These are phyloP conservation scores for Boletus subcaerulescens DNA, from an alignment of 768 basidiomycete genomes.

Conservation along the genomic window DNA sequence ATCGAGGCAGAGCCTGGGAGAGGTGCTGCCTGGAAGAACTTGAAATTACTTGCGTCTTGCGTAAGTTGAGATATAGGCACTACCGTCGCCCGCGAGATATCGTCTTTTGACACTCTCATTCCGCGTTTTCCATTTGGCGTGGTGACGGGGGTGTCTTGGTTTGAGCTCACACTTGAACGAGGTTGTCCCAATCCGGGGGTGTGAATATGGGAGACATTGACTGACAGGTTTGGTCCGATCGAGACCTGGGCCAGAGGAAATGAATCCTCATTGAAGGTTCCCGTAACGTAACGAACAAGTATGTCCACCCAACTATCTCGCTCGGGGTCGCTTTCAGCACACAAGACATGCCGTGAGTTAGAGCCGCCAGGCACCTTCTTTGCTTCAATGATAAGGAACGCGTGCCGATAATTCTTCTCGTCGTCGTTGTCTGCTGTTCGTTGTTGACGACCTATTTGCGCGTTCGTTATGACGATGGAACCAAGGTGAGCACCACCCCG, in stretches of 20 bases:
- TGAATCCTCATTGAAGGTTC: conserved; percentile 73
- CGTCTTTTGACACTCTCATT: conserved; percentile 54
- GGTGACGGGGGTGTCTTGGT: conserved; percentile 23
- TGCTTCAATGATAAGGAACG: conserved; percentile 93
- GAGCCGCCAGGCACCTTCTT: conserved; percentile 69
- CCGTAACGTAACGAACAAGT: conserved; percentile 84
- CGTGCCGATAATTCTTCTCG: conserved; percentile 94
- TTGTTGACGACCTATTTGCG: conserved; percentile 96
- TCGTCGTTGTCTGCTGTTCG: conserved; percentile 61
- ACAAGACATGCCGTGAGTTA: conserved; percentile 84
- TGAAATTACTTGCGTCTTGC: conserved; percentile 54
- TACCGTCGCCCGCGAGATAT: conserved; percentile 51
- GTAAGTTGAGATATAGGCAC: conserved; percentile 57
- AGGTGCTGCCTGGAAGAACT: conserved; percentile 52
- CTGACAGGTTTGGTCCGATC: conserved; percentile 30
- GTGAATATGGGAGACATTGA: conserved; percentile 26
- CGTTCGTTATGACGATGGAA: conserved; percentile 85
- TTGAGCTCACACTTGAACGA: conserved; percentile 56
- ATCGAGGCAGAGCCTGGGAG: conserved; percentile 21
- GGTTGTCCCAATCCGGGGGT: conserved; percentile 38
- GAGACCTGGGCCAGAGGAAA: conserved; percentile 28
- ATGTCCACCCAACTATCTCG: conserved; percentile 94
- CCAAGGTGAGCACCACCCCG: conserved; percentile 91
- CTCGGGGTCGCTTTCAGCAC: conserved; percentile 93
- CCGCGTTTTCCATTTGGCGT: conserved; percentile 32